Conservation (phyloP, 352 stramenopile species). For the Pythium apleroticum region DNA sequence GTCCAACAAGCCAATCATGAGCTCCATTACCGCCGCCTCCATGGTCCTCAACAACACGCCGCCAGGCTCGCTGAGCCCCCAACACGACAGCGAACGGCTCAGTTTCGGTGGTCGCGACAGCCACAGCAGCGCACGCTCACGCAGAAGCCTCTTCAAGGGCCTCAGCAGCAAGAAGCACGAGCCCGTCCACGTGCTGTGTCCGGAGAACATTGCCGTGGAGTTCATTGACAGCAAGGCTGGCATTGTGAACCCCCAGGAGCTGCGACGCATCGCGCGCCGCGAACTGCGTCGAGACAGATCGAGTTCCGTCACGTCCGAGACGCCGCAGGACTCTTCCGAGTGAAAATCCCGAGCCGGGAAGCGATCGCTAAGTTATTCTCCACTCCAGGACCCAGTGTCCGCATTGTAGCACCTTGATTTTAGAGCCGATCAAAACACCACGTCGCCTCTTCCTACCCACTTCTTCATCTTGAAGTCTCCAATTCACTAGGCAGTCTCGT, state of each 20-base stretch:
- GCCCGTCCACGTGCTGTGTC: conserved; percentile 12
- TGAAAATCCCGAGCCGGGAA: neutral
- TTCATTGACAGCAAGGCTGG: conserved; percentile 21
- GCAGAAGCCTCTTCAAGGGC: neutral
- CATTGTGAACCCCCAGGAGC: conserved; percentile 8
- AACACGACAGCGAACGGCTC: neutral
- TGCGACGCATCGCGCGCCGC: conserved; percentile 9
- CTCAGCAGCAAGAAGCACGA: conserved; percentile 8
- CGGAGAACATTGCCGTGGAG: conserved; percentile 12
- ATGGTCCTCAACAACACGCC: conserved; percentile 10
- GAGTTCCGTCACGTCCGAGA: neutral
- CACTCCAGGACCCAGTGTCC: too few species aligned
- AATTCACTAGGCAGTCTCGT: too few species aligned
- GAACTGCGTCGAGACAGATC: conserved; percentile 5
- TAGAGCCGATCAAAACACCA: neutral
- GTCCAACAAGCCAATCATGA: conserved; percentile 1
- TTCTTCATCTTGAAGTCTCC: too few species aligned
- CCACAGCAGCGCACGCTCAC: neutral
- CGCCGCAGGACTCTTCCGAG: neutral
- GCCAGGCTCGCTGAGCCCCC: neutral
- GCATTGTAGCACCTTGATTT: neutral
- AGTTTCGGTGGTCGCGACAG: neutral
- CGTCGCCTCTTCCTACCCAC: too few species aligned
- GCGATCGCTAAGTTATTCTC: neutral
- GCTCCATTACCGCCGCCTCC: neutral